Evolutionary conservation across 495 filamentous ascomycete genomes (phyloP).

Genomic region (Aspergillus olivimuriae): DNA sequence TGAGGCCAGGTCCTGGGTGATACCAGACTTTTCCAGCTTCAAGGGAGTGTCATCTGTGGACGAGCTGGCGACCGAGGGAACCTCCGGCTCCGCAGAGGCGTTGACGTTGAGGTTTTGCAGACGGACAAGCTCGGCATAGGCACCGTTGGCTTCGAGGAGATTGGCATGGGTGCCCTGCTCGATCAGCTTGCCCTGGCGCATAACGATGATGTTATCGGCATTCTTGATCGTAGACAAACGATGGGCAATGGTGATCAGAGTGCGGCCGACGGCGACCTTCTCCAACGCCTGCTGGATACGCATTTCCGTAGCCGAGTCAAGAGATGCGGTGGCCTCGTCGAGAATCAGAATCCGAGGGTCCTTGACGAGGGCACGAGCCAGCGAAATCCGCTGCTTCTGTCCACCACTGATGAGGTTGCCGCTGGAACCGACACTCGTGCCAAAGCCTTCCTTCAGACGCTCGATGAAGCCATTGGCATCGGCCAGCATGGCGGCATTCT

Average conservation of each 20-base stretch:
- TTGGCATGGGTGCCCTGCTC: conserved; percentile 48
- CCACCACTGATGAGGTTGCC: conserved; percentile 56
- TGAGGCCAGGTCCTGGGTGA: background rate
- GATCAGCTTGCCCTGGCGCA: conserved; percentile 48
- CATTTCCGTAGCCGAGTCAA: conserved; percentile 49
- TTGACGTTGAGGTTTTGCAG: conserved; percentile 31
- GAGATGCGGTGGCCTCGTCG: conserved; percentile 68
- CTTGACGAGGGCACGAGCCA: conserved; percentile 68
- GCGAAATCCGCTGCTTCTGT: conserved; percentile 59
- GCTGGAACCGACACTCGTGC: conserved; percentile 47
- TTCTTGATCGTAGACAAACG: conserved; percentile 44
- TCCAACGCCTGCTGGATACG: conserved; percentile 47
- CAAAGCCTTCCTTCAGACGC: conserved; percentile 42
- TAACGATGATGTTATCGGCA: conserved; percentile 62
- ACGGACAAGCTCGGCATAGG: conserved; percentile 41
- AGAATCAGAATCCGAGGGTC: conserved; percentile 76
- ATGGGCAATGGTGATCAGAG: conserved; percentile 44
- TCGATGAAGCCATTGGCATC: conserved; percentile 41
- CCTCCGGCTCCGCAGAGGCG: conserved; percentile 8
- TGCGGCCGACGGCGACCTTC: conserved; percentile 37
- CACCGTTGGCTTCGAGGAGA: conserved; percentile 30
- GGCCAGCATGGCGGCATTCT: conserved; percentile 34
- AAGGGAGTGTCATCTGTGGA: background rate
- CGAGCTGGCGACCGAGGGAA: background rate
- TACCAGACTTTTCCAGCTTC: background rate